These are phyloP conservation scores for Aspergillus latus DNA, from an alignment of 2,329 filamentous ascomycete genomes.

Conservation along the genomic window DNA sequence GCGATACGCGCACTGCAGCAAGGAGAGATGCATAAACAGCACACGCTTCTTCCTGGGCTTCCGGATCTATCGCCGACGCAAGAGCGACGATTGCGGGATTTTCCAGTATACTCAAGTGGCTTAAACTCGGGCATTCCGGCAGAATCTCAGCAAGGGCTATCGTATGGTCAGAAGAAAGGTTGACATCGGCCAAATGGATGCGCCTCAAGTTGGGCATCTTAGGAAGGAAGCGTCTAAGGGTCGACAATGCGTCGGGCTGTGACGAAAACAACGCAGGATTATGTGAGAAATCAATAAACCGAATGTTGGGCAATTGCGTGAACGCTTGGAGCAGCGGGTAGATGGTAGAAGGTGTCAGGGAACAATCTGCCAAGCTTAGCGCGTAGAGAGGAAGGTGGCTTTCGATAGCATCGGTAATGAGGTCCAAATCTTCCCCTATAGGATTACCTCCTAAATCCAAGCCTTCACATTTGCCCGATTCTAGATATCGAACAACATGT, in stretches of 20 bases:
- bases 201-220: slow-evolving; percentile 75
- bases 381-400: slow-evolving; percentile 66
- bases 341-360: slow-evolving; percentile 70
- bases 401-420: slow-evolving; percentile 39
- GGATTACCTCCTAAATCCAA: slow-evolving; percentile 88
- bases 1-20: slow-evolving; percentile 80
- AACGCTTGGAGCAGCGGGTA: slow-evolving; percentile 74
- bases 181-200: slow-evolving; percentile 81
- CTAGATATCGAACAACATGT: slow-evolving; percentile 74
- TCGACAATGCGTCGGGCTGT: slow-evolving; percentile 69
- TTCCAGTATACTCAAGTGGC: slow-evolving; percentile 82
- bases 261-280: slow-evolving; percentile 77
- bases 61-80: slow-evolving; percentile 75
- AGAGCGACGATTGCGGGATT: slow-evolving; percentile 66
- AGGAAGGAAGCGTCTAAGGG: slow-evolving; percentile 81
- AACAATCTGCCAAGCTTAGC: slow-evolving; percentile 82
- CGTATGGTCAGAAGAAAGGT: slow-evolving; percentile 79
- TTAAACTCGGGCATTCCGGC: slow-evolving; percentile 76
- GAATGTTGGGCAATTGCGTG: slow-evolving; percentile 67
- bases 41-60: slow-evolving; percentile 85
- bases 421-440: slow-evolving; percentile 54
- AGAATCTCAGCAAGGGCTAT: slow-evolving; percentile 89
- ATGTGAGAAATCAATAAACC: slow-evolving; percentile 89
- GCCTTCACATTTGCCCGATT: slow-evolving; percentile 76
- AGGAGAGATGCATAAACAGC: slow-evolving; percentile 90